These are phyloP conservation scores for Mycena belliarum DNA, from an alignment of 768 basidiomycete species.

Conservation along the genomic window DNA sequence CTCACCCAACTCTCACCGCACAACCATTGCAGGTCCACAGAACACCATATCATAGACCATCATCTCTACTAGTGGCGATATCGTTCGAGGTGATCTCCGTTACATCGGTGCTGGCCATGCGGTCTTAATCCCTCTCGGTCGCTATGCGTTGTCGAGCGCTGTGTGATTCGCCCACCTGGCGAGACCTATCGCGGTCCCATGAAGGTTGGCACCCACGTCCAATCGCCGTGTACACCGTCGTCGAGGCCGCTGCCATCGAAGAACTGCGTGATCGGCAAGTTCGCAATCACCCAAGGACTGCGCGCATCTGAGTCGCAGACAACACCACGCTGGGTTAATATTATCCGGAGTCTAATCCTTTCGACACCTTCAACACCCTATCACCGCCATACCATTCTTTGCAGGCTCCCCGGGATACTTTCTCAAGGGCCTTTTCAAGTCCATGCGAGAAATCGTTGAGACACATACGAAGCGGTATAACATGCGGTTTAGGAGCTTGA, in stretches of 20 bases:
- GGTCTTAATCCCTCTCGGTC: slow-evolving; percentile 89
- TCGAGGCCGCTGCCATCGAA: slow-evolving; percentile 96
- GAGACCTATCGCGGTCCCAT: slow-evolving; percentile 93
- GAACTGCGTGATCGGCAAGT: slow-evolving; percentile 94
- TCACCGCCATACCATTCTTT: slow-evolving; percentile 86
- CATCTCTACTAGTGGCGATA: slow-evolving; percentile 84
- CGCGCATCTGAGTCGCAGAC: slow-evolving; percentile 84
- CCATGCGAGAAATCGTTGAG: slow-evolving; percentile 91
- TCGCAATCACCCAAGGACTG: slow-evolving; percentile 97
- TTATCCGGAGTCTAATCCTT: too few species aligned
- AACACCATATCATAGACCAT: slow-evolving; percentile 98
- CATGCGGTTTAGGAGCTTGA: slow-evolving; percentile 72
- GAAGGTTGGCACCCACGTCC: slow-evolving; percentile 94
- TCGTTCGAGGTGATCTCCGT: slow-evolving; percentile 91
- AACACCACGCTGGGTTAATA: too few species aligned
- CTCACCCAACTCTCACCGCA: slow-evolving; percentile 88
- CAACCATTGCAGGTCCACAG: slow-evolving; percentile 89
- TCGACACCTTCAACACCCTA: slow-evolving; percentile 92
- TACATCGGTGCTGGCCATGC: slow-evolving; percentile 89
- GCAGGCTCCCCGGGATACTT: slow-evolving; percentile 88
- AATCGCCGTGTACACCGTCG: slow-evolving; percentile 87
- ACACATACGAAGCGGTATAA: slow-evolving; percentile 84
- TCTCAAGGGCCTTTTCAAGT: slow-evolving; percentile 85
- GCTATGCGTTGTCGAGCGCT: slow-evolving; percentile 92
- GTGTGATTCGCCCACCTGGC: slow-evolving; percentile 87